phyloP scores from a whole-genome alignment of 225 moss, liverwort and hornwort genomes.

The Marchantia paleacea region DNA sequence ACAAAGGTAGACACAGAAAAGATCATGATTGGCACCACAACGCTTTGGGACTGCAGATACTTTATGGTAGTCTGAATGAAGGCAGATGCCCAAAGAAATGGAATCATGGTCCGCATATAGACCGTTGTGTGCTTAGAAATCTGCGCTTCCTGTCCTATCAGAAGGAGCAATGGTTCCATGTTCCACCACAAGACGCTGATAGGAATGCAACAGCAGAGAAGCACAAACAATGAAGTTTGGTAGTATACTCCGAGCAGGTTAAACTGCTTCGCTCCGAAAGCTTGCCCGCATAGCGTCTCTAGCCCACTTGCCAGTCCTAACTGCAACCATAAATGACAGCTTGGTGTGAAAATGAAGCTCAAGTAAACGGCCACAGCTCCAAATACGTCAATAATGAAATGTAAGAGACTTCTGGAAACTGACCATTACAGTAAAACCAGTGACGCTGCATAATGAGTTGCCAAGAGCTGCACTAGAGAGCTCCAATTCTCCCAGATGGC shows the following conservation, averaged over 20 bases:
- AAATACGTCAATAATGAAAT: neutral
- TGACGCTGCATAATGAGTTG: constrained; percentile 37
- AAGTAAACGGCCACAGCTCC: neutral
- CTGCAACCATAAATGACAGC: constrained; percentile 12
- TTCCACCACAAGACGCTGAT: constrained; percentile 43
- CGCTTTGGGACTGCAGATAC: constrained; percentile 35
- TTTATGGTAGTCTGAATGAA: constrained; percentile 32
- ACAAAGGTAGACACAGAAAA: constrained; percentile 23
- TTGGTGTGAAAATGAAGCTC: neutral
- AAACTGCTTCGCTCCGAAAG: constrained; percentile 33
- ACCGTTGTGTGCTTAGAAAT: constrained; percentile 17
- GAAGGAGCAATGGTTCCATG: constrained; percentile 29
- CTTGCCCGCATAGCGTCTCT: constrained; percentile 42
- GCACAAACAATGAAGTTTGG: constrained; percentile 20
- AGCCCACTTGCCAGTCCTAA: constrained; percentile 32
- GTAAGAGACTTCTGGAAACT: neutral
- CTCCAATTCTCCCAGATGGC: constrained; percentile 31
- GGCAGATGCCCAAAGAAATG: constrained; percentile 33
- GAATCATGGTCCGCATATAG: constrained; percentile 27
- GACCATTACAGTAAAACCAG: constrained; percentile 37
- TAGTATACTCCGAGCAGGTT: constrained; percentile 35
- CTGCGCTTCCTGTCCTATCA: constrained; percentile 32
- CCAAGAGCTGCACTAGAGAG: constrained; percentile 39
- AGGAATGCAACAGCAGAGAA: constrained; percentile 19
- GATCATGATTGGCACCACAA: constrained; percentile 37